Conservation (phyloP, 345 rosid genomes). For the Gossypium longicalyx region DNA sequence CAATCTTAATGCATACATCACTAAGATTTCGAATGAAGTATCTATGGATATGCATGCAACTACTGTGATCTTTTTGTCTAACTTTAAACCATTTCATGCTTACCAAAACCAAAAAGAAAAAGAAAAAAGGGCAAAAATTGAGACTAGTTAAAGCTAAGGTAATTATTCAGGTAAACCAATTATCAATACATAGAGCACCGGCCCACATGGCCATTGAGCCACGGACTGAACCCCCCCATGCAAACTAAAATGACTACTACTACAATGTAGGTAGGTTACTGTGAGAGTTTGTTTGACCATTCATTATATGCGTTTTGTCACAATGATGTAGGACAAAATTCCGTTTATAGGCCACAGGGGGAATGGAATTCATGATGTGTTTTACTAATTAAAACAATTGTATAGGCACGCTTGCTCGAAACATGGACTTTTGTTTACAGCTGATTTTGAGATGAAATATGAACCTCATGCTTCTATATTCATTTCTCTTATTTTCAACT, state of each 20-base stretch:
- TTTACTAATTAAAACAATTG: background rate
- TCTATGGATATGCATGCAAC: conserved; percentile 25
- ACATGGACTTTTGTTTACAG: background rate
- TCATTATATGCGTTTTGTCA: conserved; percentile 31
- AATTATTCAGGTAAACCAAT: conserved; percentile 21
- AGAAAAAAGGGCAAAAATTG: background rate
- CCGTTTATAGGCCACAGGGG: background rate
- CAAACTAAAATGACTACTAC: conserved; percentile 1
- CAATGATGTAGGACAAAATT: conserved; percentile 14
- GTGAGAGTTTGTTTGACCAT: conserved; percentile 29
- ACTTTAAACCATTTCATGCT: background rate
- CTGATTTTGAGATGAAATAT: background rate
- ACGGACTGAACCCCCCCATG: conserved; percentile 32
- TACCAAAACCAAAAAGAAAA: background rate
- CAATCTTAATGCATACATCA: conserved; percentile 35
- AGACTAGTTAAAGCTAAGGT: background rate
- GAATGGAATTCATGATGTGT: background rate
- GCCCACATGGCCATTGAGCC: conserved; percentile 66
- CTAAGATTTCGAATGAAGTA: conserved; percentile 23
- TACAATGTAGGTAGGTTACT: conserved; percentile 45
- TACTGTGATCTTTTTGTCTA: background rate
- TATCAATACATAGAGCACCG: conserved; percentile 45
- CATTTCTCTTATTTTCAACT: background rate
- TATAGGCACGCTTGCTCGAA: background rate
- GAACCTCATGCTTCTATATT: background rate